phyloP scores from a whole-genome alignment of 2,329 filamentous ascomycete genomes.

The Keithomyces neogunnii region DNA sequence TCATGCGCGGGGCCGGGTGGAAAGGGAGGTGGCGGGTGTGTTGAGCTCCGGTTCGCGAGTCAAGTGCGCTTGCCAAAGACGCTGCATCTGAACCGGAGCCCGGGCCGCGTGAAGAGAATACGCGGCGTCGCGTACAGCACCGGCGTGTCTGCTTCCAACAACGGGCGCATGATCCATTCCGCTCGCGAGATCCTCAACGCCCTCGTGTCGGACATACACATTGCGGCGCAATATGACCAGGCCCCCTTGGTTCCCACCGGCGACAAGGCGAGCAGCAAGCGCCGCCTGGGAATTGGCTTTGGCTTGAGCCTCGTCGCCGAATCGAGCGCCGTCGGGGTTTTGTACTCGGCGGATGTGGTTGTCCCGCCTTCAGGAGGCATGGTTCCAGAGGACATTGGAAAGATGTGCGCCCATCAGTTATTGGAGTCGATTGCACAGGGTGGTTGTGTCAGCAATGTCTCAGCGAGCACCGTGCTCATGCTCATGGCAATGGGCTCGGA shows the following conservation, averaged over 20 bases:
- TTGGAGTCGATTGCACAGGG: constrained; percentile 75
- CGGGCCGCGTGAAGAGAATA: constrained; percentile 79
- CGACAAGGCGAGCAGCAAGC: constrained; percentile 46
- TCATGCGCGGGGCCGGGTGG: constrained; percentile 71
- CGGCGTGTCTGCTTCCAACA: constrained; percentile 87
- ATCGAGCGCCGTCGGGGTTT: constrained; percentile 67
- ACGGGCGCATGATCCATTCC: constrained; percentile 88
- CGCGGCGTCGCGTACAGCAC: constrained; percentile 90
- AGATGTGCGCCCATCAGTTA: constrained; percentile 79
- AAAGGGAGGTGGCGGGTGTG: constrained; percentile 76
- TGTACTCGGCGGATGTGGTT: constrained; percentile 81
- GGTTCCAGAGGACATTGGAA: constrained; percentile 84
- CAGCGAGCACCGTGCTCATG: constrained; percentile 66
- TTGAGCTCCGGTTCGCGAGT: constrained; percentile 89
- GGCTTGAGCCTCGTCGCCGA: constrained; percentile 87
- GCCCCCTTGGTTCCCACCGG: constrained; percentile 47
- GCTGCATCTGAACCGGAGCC: constrained; percentile 72
- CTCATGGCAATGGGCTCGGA: constrained; percentile 98
- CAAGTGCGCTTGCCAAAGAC: constrained; percentile 93
- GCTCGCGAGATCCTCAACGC: constrained; percentile 81
- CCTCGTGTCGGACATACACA: constrained; percentile 80
- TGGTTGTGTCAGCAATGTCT: constrained; percentile 68
- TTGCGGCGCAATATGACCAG: constrained; percentile 71
- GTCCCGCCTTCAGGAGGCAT: constrained; percentile 70
- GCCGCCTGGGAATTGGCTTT: constrained; percentile 78